phyloP scores from a whole-genome alignment of 2,329 filamentous ascomycete genomes.

The Fusarium sp. region DNA sequence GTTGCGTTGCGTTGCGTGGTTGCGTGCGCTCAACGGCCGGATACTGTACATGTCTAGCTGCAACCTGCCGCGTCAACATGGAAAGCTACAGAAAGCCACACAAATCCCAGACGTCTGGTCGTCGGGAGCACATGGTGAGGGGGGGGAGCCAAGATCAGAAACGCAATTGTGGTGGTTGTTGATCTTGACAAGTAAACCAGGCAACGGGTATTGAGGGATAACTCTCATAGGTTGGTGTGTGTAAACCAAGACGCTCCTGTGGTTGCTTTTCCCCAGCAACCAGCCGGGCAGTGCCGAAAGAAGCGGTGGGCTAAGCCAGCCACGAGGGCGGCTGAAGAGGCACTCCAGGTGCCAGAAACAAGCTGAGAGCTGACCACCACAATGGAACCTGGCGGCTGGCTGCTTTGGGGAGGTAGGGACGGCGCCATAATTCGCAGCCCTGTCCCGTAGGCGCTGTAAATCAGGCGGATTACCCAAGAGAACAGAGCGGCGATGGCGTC shows the following conservation, averaged over 20 bases:
- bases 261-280: constrained; percentile 22
- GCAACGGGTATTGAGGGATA: constrained; percentile 5
- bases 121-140: neutral
- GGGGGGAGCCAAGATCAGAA: neutral
- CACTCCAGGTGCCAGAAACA: neutral
- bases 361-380: constrained; percentile 16
- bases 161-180: neutral
- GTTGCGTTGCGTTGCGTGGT: constrained; percentile 6
- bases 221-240: constrained; percentile 12
- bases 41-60: constrained; percentile 14
- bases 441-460: constrained; percentile 9
- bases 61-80: constrained; percentile 20
- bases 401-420: constrained; percentile 4
- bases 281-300: neutral
- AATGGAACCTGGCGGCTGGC: neutral
- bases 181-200: constrained; percentile 4
- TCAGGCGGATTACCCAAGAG: neutral
- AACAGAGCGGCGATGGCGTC: constrained; percentile 12
- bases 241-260: constrained; percentile 3
- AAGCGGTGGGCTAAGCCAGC: neutral
- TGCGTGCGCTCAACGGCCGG: constrained; percentile 12
- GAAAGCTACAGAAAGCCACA: constrained; percentile 33
- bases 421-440: neutral
- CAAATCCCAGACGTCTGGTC: neutral
- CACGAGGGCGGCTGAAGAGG: neutral